Base-by-base conservation (phyloP, 257 asterid species). In the Fraxinus excelsior region DNA sequence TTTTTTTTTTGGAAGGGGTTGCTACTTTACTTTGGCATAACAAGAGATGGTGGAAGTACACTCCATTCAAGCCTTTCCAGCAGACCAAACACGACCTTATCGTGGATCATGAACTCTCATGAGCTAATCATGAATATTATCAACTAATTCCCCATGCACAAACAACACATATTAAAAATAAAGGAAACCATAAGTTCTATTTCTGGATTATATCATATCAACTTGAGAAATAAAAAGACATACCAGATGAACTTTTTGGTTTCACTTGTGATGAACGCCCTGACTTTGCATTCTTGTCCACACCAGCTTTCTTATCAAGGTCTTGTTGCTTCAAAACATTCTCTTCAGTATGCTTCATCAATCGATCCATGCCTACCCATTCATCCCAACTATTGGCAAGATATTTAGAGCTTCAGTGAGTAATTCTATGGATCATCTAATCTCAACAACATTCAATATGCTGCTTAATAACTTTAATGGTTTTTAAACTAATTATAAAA, bases 311-410 rank as follows among this genome's bases (percentile, higher is more conserved):
- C 91, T 91, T 90, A 84, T 90, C 97, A 79, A 96, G 93, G 73
- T 84, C 86, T 83, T 84, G 87, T 84, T 90, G 97, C 91, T 91
- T 93, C 88, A 76, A 31, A 31, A 88, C 86, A 75, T 91, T 96
- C 82, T 93, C 97, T 78, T 86, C 90, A 38, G 91, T 90, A 86
- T 76, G 78, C 83, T 96, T 96, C 93, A 96, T 81, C 92, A 96
- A 75, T 76, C 98, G 98, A 74, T 87, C 94, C 74, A 80, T 80
- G 73, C 91, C 92, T 77, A 96, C 98, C 98, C 98, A 96, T 85
- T 93, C 99, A 85, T 96, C 99, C 98, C 98, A 96, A 84, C 99
- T 96, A 87, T 84, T 79, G 84, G 75, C 70, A 84, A 80, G 76
- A 80, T 60, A 79, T 80, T 75, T 16, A 81, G 74, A 70, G 58